phyloP scores from a whole-genome alignment of 78 protist genomes.

The Dictyostelium brefeldianum region DNA sequence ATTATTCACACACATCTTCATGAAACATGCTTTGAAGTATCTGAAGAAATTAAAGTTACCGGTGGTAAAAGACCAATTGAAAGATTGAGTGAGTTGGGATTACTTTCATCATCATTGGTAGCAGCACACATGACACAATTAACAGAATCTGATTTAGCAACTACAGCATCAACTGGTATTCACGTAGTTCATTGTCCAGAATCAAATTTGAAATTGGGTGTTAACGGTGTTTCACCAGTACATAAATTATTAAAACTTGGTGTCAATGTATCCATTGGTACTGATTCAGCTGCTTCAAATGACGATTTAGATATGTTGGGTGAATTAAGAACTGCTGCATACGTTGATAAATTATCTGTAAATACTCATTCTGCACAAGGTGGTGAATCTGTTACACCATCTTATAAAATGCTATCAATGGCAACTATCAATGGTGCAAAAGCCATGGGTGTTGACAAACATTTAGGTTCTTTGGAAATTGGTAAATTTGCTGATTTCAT shows the following conservation, averaged over 20 bases:
- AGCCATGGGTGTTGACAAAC: conserved; percentile 82
- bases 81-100: conserved; percentile 37
- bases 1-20: conserved; percentile 86
- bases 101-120: conserved; percentile 57
- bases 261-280: conserved; percentile 78
- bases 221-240: conserved; percentile 76
- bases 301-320: conserved; percentile 84
- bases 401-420: conserved; percentile 16
- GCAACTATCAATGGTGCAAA: conserved; percentile 86
- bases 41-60: conserved; percentile 22
- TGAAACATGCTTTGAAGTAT: conserved; percentile 83
- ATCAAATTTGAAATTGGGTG: conserved; percentile 81
- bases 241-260: conserved; percentile 31
- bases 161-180: conserved; percentile 2
- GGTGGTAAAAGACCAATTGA: conserved; percentile 52
- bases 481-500: conserved; percentile 80
- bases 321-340: conserved; percentile 70
- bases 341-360: conserved; percentile 38
- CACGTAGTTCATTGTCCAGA: conserved; percentile 84
- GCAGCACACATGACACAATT: conserved; percentile 88
- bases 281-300: conserved; percentile 77
- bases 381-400: conserved; percentile 8
- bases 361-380: conserved; percentile 4
- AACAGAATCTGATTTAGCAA: conserved; percentile 47
- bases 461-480: conserved; percentile 60